These are phyloP conservation scores for Mycocentrospora acerina DNA, from an alignment of 2,329 filamentous ascomycete genomes.

Conservation along the genomic window DNA sequence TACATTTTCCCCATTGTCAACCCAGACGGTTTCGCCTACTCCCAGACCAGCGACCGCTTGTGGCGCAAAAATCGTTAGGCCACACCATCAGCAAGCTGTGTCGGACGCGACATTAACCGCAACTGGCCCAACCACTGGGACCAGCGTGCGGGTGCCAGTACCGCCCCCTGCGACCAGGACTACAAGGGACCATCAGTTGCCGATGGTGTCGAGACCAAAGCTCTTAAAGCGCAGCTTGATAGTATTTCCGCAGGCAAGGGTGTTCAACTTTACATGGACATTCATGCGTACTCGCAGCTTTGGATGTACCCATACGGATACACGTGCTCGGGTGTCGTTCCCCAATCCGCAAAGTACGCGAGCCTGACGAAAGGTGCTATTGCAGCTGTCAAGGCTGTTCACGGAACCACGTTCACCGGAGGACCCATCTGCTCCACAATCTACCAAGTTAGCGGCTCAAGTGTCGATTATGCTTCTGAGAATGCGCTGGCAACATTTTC, in stretches of 20 bases:
- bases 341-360: conserved; percentile 53
- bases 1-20: conserved; percentile 55
- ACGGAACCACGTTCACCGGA: conserved; percentile 46
- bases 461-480: conserved; percentile 49
- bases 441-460: conserved; percentile 56
- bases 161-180: conserved; percentile 39
- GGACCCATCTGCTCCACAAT: conserved; percentile 62
- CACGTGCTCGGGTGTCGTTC: conserved; percentile 52
- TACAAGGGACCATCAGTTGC: conserved; percentile 39
- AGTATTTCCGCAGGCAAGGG: conserved; percentile 50
- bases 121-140: conserved; percentile 43
- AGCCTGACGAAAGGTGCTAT: conserved; percentile 52
- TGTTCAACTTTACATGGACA: conserved; percentile 65
- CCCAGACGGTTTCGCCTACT: conserved; percentile 43
- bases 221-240: conserved; percentile 51
- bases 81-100: conserved; percentile 30
- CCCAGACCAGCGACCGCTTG: conserved; percentile 40
- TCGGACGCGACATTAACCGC: conserved; percentile 44
- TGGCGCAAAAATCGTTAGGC: conserved; percentile 44
- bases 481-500: conserved; percentile 46
- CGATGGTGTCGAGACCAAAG: conserved; percentile 41
- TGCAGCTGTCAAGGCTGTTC: conserved; percentile 58
- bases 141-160: conserved; percentile 34
- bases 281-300: conserved; percentile 58
- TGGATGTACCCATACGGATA: conserved; percentile 61